phyloP scores from a whole-genome alignment of 495 filamentous ascomycete genomes.

The Tetracladium marchalianum region DNA sequence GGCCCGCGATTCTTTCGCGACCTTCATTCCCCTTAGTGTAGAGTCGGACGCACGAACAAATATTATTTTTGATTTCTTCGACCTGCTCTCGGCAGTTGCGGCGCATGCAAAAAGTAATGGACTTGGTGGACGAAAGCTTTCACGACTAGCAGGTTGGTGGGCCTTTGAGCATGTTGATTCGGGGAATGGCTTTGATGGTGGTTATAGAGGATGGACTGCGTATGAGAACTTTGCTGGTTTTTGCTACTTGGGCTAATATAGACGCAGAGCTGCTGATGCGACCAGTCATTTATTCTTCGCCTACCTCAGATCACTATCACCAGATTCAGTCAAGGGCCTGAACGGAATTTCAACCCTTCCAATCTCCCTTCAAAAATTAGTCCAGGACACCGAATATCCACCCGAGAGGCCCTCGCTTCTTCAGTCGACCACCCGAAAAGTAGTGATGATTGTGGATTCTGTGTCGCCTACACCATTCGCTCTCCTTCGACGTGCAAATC shows the following conservation, averaged over 20 bases:
- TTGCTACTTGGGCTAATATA: constrained; percentile 20
- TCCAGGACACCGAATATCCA: constrained; percentile 92
- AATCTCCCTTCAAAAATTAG: constrained; percentile 78
- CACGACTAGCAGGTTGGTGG: constrained; percentile 96
- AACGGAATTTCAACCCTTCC: constrained; percentile 76
- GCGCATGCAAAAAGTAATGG: constrained; percentile 88
- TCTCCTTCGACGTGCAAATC: constrained; percentile 79
- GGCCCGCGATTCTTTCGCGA: constrained; percentile 87
- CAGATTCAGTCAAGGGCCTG: constrained; percentile 57
- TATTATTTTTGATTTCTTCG: constrained; percentile 96
- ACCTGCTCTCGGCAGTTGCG: constrained; percentile 71
- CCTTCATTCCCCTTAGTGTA: constrained; percentile 90
- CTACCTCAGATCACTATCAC: constrained; percentile 82
- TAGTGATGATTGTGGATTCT: constrained; percentile 92
- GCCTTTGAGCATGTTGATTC: constrained; percentile 84
- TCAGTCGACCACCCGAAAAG: constrained; percentile 72
- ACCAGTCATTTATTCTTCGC: constrained; percentile 96
- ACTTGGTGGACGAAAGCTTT: constrained; percentile 86
- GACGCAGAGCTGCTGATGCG: constrained; percentile 76
- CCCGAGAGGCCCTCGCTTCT: constrained; percentile 70
- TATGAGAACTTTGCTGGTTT: not conserved
- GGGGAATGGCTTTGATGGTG: constrained; percentile 89
- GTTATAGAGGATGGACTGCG: constrained; percentile 70
- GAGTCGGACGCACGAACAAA: constrained; percentile 77
- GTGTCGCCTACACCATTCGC: constrained; percentile 94